Evolutionary conservation across 2,329 filamentous ascomycete species (phyloP).

Genomic region (Pseudogymnoascus sp.): DNA sequence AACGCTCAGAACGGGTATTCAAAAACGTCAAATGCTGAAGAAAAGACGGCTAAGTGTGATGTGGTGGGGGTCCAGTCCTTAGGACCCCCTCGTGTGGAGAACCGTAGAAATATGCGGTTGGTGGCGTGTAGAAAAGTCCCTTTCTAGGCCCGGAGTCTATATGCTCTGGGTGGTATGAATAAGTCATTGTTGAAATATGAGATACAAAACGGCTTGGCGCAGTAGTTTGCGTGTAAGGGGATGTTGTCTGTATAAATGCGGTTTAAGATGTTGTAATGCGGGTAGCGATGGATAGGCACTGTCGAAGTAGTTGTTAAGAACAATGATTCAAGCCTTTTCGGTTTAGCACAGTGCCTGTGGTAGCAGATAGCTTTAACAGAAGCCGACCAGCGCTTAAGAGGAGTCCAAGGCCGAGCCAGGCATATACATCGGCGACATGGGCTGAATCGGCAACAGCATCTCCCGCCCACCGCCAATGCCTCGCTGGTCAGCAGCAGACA

Average conservation of each 20-base stretch:
- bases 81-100: neutral
- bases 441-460: neutral
- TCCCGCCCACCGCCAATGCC: neutral
- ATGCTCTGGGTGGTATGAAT: neutral
- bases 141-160: neutral
- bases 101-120: neutral
- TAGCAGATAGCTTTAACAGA: neutral
- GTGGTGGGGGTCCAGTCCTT: neutral
- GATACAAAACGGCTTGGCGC: neutral
- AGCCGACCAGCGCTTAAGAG: neutral
- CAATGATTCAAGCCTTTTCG: neutral
- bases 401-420: neutral
- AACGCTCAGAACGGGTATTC: neutral
- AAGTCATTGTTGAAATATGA: neutral
- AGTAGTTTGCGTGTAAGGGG: neutral
- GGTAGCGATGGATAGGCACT: neutral
- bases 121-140: neutral
- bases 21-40: slow-evolving; percentile 1
- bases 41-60: neutral
- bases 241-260: neutral
- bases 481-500: neutral
- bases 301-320: neutral
- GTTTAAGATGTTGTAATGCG: neutral
- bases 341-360: neutral
- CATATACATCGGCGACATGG: neutral